These are phyloP conservation scores for Penicillium roqueforti DNA, from an alignment of 495 filamentous ascomycete genomes.

Conservation along the genomic window DNA sequence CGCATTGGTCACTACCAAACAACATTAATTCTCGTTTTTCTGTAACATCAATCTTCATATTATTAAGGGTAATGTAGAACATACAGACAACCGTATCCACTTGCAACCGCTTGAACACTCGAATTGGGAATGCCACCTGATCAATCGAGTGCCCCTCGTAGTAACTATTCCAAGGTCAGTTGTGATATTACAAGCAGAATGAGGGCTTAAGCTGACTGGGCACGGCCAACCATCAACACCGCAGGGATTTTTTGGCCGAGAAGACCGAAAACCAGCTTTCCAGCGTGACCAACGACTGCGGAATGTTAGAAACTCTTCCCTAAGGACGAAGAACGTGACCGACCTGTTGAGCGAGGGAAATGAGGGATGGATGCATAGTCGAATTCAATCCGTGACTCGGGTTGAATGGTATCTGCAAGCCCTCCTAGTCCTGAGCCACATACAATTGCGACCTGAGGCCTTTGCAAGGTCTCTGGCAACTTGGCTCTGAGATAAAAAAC, in stretches of 20 bases:
- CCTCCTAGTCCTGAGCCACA: conserved; percentile 72
- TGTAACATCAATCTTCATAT: not conserved
- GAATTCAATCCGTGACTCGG: conserved; percentile 50
- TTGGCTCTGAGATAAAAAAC: conserved; percentile 31
- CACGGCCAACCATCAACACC: conserved; percentile 69
- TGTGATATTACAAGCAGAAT: not conserved
- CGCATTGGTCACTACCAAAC: conserved; percentile 63
- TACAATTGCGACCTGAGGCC: conserved; percentile 62
- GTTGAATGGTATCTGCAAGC: conserved; percentile 56
- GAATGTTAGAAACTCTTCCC: conserved; percentile 1
- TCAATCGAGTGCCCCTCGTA: conserved; percentile 74
- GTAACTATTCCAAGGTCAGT: conserved; percentile 48
- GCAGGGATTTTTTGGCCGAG: conserved; percentile 55
- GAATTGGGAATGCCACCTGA: conserved; percentile 63
- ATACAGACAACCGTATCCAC: conserved; percentile 60
- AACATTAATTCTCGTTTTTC: conserved; percentile 13
- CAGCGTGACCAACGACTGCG: conserved; percentile 65
- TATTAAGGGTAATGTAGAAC: conserved; percentile 13
- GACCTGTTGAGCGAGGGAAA: conserved; percentile 64
- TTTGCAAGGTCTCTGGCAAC: conserved; percentile 45
- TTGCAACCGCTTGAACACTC: conserved; percentile 65
- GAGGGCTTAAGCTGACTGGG: conserved; percentile 56
- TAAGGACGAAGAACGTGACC: conserved; percentile 12
- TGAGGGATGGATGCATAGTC: conserved; percentile 61
- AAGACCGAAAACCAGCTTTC: conserved; percentile 67